Conservation (phyloP, 2,329 filamentous ascomycete genomes). For the Paraphoma chrysanthemicola region DNA sequence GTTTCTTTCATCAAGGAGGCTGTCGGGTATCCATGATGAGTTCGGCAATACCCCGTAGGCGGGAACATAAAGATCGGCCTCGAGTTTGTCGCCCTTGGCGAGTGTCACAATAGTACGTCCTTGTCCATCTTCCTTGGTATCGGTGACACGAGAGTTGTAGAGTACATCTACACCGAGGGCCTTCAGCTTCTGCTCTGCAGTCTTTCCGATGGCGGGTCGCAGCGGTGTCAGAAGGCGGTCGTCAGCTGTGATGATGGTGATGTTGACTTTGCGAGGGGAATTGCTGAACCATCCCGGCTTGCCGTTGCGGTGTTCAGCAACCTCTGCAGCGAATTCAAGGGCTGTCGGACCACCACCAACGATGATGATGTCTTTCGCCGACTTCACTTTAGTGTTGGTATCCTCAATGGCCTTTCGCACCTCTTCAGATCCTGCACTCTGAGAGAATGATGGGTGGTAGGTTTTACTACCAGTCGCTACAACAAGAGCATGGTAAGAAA, state of each 20-base stretch:
- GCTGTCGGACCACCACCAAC: conserved; percentile 58
- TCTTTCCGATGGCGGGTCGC: conserved; percentile 46
- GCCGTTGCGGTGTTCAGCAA: conserved; percentile 52
- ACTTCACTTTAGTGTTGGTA: conserved; percentile 43
- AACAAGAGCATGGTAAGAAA: conserved; percentile 63
- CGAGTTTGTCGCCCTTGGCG: conserved; percentile 54
- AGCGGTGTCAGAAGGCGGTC: conserved; percentile 52
- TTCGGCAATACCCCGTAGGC: conserved; percentile 61
- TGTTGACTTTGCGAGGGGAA: conserved; percentile 39
- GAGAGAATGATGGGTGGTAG: conserved; percentile 52
- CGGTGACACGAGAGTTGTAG: conserved; percentile 47
- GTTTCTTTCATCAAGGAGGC: conserved; percentile 54
- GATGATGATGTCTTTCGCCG: conserved; percentile 55
- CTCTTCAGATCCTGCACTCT: conserved; percentile 41
- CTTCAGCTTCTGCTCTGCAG: conserved; percentile 56
- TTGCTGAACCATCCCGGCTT: conserved; percentile 49
- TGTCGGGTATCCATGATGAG: conserved; percentile 58
- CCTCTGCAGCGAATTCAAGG: conserved; percentile 58
- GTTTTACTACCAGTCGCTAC: conserved; percentile 63
- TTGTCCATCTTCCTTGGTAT: conserved; percentile 23
- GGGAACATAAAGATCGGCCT: conserved; percentile 61
- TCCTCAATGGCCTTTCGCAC: conserved; percentile 41
- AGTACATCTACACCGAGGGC: conserved; percentile 57
- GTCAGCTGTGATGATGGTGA: conserved; percentile 55
- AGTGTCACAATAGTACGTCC: conserved; percentile 50